Base-by-base conservation (phyloP, 345 rosid genomes). In the Euphorbia tirucalli region DNA sequence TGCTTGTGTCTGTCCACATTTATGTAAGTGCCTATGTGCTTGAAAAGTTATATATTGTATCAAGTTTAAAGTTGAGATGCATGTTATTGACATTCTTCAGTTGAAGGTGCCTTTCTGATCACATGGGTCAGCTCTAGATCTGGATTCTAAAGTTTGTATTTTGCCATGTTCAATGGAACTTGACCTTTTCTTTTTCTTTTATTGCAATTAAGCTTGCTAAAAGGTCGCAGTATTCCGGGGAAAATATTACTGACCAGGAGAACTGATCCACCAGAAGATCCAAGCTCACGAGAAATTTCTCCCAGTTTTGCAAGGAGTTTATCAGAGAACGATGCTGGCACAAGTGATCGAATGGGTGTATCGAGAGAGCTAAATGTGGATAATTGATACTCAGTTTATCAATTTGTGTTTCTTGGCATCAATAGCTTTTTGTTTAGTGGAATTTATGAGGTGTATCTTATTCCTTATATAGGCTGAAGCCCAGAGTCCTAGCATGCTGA, bases 141-240 rank as follows among this genome's bases (percentile, higher is more conserved):
- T 28, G 56, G 24, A 15, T 19, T 56, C n/a, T 59, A 43, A 22
- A 28, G 10, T 30, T 39, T 70, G 37, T 60, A n/a, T 27, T 35
- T 7, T 22, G 31, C 0, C 22, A 0, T 68, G 13, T 27, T 9
- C 32, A 24, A 72, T 19, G 61, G 11, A 1, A 19, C 68, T 50
- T 37, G 19, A 18, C 11, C 61, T 70, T 41, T 70, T 61, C 11
- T 52, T 43, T 19, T 46, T 7, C 14, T 49, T 61, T 46, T 54
- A 3, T 56, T 76, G 67, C 66, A 59, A 30, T 73, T 60, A 74
- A 95, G 98, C 85, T 74, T 95, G 81, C 96, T 89, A 31, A 89
- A 88, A 77, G 99, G 99, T 30, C 92, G 97, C 30, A 88, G 92
- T 82, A 89, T 90, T 71, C 97, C 92, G 7, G 99, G 97, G 54